Base-by-base conservation (phyloP, 257 asterid species). In the Euphrasia confusa region DNA sequence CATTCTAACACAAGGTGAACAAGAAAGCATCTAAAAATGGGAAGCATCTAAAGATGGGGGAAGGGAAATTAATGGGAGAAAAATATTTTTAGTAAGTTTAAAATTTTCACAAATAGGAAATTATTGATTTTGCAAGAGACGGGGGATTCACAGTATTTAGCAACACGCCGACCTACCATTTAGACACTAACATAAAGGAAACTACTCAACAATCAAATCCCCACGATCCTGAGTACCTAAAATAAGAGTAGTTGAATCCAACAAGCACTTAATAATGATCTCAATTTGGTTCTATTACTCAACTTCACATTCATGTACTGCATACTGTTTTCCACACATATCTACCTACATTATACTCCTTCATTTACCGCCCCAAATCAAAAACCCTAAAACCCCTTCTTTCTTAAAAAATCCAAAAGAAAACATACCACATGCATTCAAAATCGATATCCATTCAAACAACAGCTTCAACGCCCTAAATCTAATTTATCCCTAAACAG, bases 371-470 rank as follows among this genome's bases (percentile, higher is more conserved):
- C 13, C 58, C 58, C 32, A 53, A 24, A 53, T 0, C 7, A 49
- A 53, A 53, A 53, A 32, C 32, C 32, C 21, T 18, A 53, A 24
- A 54, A 54, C 4, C 39, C 61, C 30, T 67, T 42, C 58, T 12
- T 9, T 40, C 32, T 37, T 48, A 28, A 18, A 47, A 58, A 44
- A 54, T 18, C 18, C 7, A 52, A 27, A 24, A 27, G 45, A 54
- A 21, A 21, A 21, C 24, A 21, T 26, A 49, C 14, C 50, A n/a
- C 7, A 53, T 52, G 49, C 32, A 62, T 59, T 66, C 56, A 32
- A 64, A 54, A 53, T 64, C 47, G 60, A 54, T 55, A 65, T 45
- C 30, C 65, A 53, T 7, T 54, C 28, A 58, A 28, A 11, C 50
- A 54, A 37, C 58, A 55, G 61, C 58, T 35, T 13, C 45, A 24